These are phyloP conservation scores for Prinsepia uniflora DNA, from an alignment of 306 rosid genomes.

Conservation along the genomic window DNA sequence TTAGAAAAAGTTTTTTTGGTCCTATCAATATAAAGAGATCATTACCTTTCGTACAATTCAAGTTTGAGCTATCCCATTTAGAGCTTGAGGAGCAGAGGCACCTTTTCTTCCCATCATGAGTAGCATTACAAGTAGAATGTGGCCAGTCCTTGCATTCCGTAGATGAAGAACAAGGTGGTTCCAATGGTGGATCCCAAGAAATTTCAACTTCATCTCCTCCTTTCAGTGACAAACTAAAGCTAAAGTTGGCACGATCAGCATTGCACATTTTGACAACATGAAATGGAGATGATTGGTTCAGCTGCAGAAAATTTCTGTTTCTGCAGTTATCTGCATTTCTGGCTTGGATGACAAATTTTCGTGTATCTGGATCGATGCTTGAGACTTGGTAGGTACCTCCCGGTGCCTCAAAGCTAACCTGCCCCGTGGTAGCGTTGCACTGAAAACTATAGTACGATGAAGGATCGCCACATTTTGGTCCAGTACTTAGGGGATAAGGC, in stretches of 20 bases:
- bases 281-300: constrained; percentile 57
- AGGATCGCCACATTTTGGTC: constrained; percentile 61
- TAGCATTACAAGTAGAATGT: constrained; percentile 50
- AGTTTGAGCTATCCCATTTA: constrained; percentile 52
- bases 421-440: constrained; percentile 51
- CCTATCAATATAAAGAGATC: neutral
- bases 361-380: constrained; percentile 44
- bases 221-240: constrained; percentile 33
- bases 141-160: constrained; percentile 70
- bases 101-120: constrained; percentile 42
- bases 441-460: constrained; percentile 41
- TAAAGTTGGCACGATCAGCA: constrained; percentile 36
- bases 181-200: constrained; percentile 45
- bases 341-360: constrained; percentile 40
- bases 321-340: constrained; percentile 37
- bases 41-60: constrained; percentile 57
- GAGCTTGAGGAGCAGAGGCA: constrained; percentile 52
- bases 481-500: constrained; percentile 73
- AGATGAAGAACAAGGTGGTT: constrained; percentile 52
- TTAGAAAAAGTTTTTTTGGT: neutral
- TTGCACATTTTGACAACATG: constrained; percentile 42
- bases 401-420: constrained; percentile 46
- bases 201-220: constrained; percentile 52
- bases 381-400: constrained; percentile 46
- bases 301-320: constrained; percentile 35